These are phyloP conservation scores for Suillus subalutaceus DNA, from an alignment of 768 basidiomycete species.

Conservation along the genomic window DNA sequence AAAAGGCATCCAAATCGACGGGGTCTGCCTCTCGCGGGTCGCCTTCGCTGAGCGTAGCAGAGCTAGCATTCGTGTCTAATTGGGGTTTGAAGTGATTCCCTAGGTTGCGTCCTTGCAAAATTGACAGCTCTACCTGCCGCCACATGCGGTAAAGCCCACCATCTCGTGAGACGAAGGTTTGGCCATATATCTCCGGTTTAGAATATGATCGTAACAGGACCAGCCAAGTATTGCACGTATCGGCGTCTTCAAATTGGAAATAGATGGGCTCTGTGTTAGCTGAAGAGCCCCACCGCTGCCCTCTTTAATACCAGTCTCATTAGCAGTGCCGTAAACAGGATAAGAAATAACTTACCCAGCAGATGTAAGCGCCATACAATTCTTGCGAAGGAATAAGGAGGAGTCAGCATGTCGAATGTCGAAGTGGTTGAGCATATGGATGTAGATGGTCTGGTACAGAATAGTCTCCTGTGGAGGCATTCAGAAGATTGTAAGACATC, in stretches of 20 bases:
- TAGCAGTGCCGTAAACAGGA: constrained; percentile 13
- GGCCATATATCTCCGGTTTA: constrained; percentile 76
- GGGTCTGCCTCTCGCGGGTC: constrained; percentile 47
- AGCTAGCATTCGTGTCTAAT: constrained; percentile 26
- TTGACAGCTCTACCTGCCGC: constrained; percentile 75
- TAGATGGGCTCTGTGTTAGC: constrained; percentile 67
- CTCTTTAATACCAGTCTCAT: constrained; percentile 38
- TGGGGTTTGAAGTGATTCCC: constrained; percentile 49
- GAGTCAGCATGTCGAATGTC: constrained; percentile 79
- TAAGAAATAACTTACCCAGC: constrained; percentile 46
- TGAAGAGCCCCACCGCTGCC: constrained; percentile 60
- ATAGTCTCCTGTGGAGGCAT: constrained; percentile 58
- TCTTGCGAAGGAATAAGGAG: constrained; percentile 76
- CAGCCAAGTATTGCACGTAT: constrained; percentile 74
- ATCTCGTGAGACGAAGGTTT: constrained; percentile 52
- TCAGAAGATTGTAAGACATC: constrained; percentile 16
- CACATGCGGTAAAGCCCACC: constrained; percentile 88
- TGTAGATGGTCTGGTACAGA: constrained; percentile 71
- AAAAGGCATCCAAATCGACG: constrained; percentile 71
- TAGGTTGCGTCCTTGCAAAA: constrained; percentile 76
- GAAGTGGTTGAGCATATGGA: constrained; percentile 75
- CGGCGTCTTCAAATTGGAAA: constrained; percentile 67
- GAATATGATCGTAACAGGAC: constrained; percentile 82
- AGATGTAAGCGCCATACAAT: constrained; percentile 74
- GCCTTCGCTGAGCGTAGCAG: constrained; percentile 34